phyloP scores from a whole-genome alignment of 495 filamentous ascomycete genomes.

The Trichoderma virens region DNA sequence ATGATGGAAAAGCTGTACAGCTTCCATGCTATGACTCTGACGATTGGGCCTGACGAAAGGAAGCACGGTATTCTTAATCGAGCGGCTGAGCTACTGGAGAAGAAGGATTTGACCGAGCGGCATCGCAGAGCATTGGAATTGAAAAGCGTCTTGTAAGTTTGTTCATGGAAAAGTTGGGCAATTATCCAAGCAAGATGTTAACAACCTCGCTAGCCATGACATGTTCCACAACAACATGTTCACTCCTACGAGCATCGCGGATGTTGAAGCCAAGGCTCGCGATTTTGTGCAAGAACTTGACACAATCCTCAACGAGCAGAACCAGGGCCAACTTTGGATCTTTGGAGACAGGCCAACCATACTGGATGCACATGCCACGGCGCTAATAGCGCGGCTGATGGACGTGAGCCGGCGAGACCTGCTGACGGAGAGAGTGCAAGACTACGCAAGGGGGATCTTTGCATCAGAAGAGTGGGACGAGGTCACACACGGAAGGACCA shows the following conservation, averaged over 20 bases:
- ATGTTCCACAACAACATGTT: neutral
- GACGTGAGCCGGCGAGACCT: constrained; percentile 1
- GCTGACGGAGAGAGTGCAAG: neutral
- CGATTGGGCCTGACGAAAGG: neutral
- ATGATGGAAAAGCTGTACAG: constrained; percentile 4
- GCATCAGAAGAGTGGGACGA: constrained; percentile 2
- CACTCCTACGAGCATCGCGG: neutral
- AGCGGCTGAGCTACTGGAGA: constrained; percentile 25
- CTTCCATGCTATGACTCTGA: constrained; percentile 10
- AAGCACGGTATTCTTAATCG: neutral
- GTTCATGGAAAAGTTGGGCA: neutral
- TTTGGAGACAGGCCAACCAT: constrained; percentile 11
- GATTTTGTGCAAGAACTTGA: neutral
- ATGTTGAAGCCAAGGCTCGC: neutral
- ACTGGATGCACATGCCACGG: constrained; percentile 13
- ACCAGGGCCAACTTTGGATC: constrained; percentile 5
- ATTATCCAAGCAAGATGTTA: neutral
- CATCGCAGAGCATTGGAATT: constrained; percentile 40
- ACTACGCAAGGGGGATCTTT: neutral
- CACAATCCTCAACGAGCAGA: neutral
- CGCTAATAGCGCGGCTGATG: constrained; percentile 19
- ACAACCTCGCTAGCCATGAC: neutral
- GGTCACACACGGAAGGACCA: constrained; percentile 7
- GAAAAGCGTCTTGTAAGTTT: constrained; percentile 11
- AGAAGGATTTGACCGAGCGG: constrained; percentile 38